Evolutionary conservation across 768 basidiomycete species (phyloP), one percentile per base, ranked within the genome.

Genomic region (Strobilomyces dryophilus): DNA sequence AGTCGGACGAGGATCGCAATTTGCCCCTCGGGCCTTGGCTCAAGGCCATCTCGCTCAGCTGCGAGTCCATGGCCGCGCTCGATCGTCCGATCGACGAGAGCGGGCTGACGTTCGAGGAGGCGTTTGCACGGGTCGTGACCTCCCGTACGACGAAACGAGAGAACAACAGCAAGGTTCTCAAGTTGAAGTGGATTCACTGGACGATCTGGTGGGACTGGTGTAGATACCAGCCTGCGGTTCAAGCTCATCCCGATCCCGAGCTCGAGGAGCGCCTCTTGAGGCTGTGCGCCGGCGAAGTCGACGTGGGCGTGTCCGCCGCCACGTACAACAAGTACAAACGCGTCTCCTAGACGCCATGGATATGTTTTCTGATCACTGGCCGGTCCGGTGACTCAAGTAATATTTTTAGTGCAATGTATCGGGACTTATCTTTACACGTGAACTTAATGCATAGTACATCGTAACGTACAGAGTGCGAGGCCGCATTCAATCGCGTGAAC

Each of bases 311-410:
- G 37, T 68, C 66, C 24, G 46, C 60, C 3, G 66, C 64, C 0
- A 58, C 65, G 7, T 67, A 67, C 49, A 67, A 67, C 57, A 67
- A 62, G 56, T 67, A 67, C 59, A 67, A 67, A 50, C 66, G 66
- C 9, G 66, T 67, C 9, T 67, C 66, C 2, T 67, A 54, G 53
- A 24, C 8, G 4, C n/a, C n/a, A n/a, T 10, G 12, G 0, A n/a
- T 10, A 17, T 2, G 8, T 29, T 17, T 14, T 2, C 11, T 20
- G 0, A 17, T 6, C 26, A 26, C 57, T 58, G 61, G 57, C 61
- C 31, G 61, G 63, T 20, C 45, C 48, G 46, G 53, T 10, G 35
- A 21, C 11, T 1, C 15, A 29, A 42, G 12, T 1, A 29, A 20
- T 37, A 29, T 35, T 18, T 55, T 54, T 44, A 10, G 24, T 36